phyloP scores from a whole-genome alignment of 495 filamentous ascomycete genomes.

The Neurospora hispaniola region DNA sequence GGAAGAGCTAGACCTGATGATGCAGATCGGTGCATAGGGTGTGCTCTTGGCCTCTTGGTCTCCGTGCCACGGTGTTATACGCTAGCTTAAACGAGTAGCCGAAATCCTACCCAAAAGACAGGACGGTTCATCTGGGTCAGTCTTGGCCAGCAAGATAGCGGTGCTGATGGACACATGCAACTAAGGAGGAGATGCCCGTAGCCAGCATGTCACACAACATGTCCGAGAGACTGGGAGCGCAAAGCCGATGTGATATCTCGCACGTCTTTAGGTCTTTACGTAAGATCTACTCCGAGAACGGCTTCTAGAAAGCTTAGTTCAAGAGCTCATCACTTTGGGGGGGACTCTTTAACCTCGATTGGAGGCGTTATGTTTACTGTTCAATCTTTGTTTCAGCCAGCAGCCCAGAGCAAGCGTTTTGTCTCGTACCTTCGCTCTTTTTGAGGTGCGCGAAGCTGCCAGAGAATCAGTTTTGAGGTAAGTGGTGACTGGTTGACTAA shows the following conservation, averaged over 20 bases:
- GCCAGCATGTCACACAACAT: not conserved
- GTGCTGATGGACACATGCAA: not conserved
- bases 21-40: slow-evolving; percentile 19
- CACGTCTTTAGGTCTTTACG: not conserved
- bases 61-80: not conserved
- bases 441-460: not conserved
- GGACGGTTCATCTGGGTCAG: not conserved
- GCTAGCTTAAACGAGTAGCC: not conserved
- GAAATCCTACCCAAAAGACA: not conserved
- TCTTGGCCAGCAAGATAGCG: not conserved
- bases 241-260: not conserved
- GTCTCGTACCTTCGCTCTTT: not conserved
- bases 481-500: too few species aligned
- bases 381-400: not conserved
- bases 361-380: not conserved
- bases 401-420: not conserved
- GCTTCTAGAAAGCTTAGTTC: not conserved
- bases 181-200: not conserved
- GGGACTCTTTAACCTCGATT: not conserved
- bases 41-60: not conserved
- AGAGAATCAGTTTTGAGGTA: too few species aligned
- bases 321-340: not conserved
- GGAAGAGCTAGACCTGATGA: not conserved
- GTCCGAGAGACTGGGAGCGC: not conserved
- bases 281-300: not conserved